These are phyloP conservation scores for Pythium periplocum DNA, from an alignment of 352 stramenopile species.

Conservation along the genomic window DNA sequence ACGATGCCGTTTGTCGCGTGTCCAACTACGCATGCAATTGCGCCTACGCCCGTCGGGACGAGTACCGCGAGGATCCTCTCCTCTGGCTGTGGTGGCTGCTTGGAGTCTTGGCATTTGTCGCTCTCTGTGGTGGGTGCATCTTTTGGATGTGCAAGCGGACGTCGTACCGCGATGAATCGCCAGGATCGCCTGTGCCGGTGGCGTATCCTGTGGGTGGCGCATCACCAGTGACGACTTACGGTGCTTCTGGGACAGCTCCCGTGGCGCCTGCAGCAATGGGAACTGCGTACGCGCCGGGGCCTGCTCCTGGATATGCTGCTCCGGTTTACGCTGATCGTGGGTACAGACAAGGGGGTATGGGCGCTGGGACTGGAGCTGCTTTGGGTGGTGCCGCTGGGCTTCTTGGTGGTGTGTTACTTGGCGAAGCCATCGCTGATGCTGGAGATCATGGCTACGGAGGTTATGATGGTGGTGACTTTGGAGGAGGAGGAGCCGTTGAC, in stretches of 20 bases:
- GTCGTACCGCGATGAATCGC: not conserved
- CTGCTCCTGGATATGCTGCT: slow-evolving; percentile 1
- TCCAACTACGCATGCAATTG: slow-evolving; percentile 52
- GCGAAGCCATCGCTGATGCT: slow-evolving; percentile 30
- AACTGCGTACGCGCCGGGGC: not conserved
- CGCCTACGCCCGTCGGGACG: slow-evolving; percentile 4
- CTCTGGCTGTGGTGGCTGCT: slow-evolving; percentile 46
- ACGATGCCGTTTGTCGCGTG: slow-evolving; percentile 31
- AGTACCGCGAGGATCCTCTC: slow-evolving; percentile 11
- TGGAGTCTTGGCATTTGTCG: slow-evolving; percentile 8
- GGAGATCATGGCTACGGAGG: slow-evolving; percentile 6
- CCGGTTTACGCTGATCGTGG: slow-evolving; percentile 15
- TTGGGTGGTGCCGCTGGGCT: slow-evolving; percentile 43
- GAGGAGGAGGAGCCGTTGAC: slow-evolving; percentile 14
- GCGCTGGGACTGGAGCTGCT: slow-evolving; percentile 36
- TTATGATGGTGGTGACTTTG: slow-evolving; percentile 9
- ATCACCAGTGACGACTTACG: not conserved
- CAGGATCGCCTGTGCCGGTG: slow-evolving; percentile 7
- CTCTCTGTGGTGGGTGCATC: slow-evolving; percentile 11
- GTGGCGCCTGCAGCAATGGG: not conserved
- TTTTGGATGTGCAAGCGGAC: slow-evolving; percentile 8
- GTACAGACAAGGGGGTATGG: slow-evolving; percentile 32
- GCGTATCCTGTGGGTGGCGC: slow-evolving; percentile 8
- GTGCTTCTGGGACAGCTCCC: slow-evolving; percentile 6
- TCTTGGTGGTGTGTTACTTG: slow-evolving; percentile 34